Evolutionary conservation across 164 flowering plant genomes (phyloP).

Genomic region (Malania oleifera): DNA sequence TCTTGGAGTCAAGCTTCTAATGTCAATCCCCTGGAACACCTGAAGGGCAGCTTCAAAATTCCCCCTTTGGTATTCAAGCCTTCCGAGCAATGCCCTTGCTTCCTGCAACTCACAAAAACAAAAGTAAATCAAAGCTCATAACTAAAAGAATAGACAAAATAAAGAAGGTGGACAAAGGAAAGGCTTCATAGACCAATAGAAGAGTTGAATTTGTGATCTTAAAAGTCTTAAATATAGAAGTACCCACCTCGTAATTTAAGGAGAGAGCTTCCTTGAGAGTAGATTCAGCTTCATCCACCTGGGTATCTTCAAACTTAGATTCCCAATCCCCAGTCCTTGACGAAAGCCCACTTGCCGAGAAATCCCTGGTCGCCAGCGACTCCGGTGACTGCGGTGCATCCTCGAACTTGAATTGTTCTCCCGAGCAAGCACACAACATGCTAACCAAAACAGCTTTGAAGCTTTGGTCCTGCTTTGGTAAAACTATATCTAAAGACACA

Average conservation of each 20-base stretch:
- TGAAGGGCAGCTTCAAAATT: constrained; percentile 89
- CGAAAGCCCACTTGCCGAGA: constrained; percentile 80
- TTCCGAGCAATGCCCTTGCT: constrained; percentile 90
- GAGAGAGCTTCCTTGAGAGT: constrained; percentile 93
- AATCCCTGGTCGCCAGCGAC: constrained; percentile 89
- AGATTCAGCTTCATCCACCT: constrained; percentile 94
- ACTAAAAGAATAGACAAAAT: not conserved
- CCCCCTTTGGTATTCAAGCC: constrained; percentile 81
- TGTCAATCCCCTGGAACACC: constrained; percentile 92
- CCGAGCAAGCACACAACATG: constrained; percentile 98
- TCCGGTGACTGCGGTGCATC: constrained; percentile 86
- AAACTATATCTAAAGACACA: constrained; percentile 1
- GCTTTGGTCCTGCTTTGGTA: constrained; percentile 10
- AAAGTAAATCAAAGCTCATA: constrained; percentile 5
- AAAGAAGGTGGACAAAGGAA: constrained; percentile 4
- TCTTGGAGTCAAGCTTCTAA: constrained; percentile 50
- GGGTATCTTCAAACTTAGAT: constrained; percentile 71
- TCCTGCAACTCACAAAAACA: constrained; percentile 43
- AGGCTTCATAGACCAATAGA: not conserved
- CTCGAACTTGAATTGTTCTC: constrained; percentile 94
- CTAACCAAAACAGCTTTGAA: constrained; percentile 15
- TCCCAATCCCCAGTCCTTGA: constrained; percentile 87
- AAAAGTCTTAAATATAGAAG: not conserved
- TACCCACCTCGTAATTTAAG: constrained; percentile 83
- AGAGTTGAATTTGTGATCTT: constrained; percentile 2